phyloP scores from a whole-genome alignment of 2,329 filamentous ascomycete species.

The Gremmenia infestans region DNA sequence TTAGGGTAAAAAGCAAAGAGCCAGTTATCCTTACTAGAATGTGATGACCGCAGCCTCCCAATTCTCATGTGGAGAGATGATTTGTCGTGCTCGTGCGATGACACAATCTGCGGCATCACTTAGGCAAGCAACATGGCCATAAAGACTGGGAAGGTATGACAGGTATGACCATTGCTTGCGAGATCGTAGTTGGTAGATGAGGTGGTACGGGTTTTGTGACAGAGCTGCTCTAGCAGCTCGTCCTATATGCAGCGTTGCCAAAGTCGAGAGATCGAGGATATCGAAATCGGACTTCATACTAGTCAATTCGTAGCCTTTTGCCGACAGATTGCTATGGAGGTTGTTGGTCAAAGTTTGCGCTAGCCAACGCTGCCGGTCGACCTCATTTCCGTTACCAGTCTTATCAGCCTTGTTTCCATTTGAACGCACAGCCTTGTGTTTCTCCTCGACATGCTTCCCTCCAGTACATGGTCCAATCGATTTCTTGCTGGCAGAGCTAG shows the following conservation, averaged over 20 bases:
- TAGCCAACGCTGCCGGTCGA: slow-evolving; percentile 2
- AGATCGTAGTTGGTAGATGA: slow-evolving; percentile 22
- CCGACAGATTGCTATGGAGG: slow-evolving; percentile 11
- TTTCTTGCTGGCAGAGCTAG: background rate
- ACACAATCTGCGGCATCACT: slow-evolving; percentile 27
- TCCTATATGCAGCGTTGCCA: slow-evolving; percentile 27
- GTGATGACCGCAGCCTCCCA: slow-evolving; percentile 15
- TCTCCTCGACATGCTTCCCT: background rate
- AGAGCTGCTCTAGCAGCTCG: slow-evolving; percentile 22
- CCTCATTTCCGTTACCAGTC: too few relatives aligned
- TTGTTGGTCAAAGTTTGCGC: background rate
- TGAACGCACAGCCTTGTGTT: background rate
- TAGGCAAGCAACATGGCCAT: slow-evolving; percentile 23
- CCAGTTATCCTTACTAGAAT: slow-evolving; percentile 7
- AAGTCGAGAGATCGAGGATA: slow-evolving; percentile 25
- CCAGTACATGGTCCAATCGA: background rate
- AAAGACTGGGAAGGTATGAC: slow-evolving; percentile 25
- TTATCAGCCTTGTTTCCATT: slow-evolving; percentile 1
- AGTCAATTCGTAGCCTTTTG: slow-evolving; percentile 25
- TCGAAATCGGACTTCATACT: slow-evolving; percentile 24
- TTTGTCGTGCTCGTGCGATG: slow-evolving; percentile 24
- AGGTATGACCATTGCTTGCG: slow-evolving; percentile 27
- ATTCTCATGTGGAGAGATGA: slow-evolving; percentile 16
- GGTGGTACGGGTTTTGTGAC: slow-evolving; percentile 18
- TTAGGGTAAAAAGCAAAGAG: too few relatives aligned